A percentile compares a stretch with the other conserved stretches of the same genome.
These are phyloP conservation scores for Blastocystis sp. DNA, from an alignment of 352 stramenopile species.

Conservation along the genomic window DNA sequence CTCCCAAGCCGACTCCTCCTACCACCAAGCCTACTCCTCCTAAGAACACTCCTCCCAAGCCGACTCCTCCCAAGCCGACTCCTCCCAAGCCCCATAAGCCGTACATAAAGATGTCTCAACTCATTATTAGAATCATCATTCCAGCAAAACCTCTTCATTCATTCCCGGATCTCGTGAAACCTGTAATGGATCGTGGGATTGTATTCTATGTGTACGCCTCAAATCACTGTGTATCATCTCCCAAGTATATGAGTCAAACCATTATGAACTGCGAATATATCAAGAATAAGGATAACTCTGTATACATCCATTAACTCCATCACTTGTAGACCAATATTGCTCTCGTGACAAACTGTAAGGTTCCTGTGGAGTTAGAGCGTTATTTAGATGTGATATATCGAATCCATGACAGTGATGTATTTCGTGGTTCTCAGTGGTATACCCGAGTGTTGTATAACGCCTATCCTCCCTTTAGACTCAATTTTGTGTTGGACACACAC, in stretches of 20 bases:
- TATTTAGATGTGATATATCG: neutral
- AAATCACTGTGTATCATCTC: neutral
- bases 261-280: neutral
- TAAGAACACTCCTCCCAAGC: too few species aligned
- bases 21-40: too few species aligned
- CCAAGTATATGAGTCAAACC: neutral
- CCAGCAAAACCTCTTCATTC: neutral
- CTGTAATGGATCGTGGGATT: neutral
- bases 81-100: neutral
- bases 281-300: neutral
- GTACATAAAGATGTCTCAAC: neutral
- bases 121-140: neutral
- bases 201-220: neutral
- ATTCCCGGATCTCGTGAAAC: neutral
- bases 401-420: neutral
- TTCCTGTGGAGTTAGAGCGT: neutral
- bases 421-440: neutral
- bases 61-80: too few species aligned
- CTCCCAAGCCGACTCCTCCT: too few species aligned
- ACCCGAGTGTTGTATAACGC: constrained; percentile 30
- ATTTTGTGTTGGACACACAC: neutral
- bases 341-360: neutral
- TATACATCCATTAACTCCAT: neutral
- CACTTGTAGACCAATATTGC: neutral
- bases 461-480: constrained; percentile 17